phyloP scores from a whole-genome alignment of 2,329 filamentous ascomycete species.

The Leptodontidium sp. region DNA sequence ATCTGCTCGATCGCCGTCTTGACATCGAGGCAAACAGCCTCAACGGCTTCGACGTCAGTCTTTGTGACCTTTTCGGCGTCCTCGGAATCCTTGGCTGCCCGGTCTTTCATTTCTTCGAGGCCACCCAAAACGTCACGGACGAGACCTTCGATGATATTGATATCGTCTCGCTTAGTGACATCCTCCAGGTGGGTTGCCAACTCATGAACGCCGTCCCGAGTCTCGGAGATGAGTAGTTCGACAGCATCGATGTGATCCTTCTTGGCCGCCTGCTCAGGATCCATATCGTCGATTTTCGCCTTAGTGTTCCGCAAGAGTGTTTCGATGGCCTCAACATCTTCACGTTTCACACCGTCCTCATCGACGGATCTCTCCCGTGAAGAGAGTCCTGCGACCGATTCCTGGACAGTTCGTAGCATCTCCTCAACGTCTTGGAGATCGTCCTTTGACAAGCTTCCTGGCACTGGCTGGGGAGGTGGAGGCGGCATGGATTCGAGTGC shows the following conservation, averaged over 20 bases:
- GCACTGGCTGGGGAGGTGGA: constrained; percentile 50
- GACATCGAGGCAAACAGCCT: constrained; percentile 83
- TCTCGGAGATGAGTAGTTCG: constrained; percentile 71
- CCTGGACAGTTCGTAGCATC: constrained; percentile 63
- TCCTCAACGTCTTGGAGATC: constrained; percentile 65
- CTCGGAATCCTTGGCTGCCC: constrained; percentile 51
- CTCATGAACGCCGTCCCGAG: constrained; percentile 74
- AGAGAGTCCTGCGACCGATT: constrained; percentile 61
- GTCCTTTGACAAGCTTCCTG: constrained; percentile 56
- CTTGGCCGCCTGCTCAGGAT: constrained; percentile 73
- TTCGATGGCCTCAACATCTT: constrained; percentile 91
- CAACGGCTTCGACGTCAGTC: constrained; percentile 81
- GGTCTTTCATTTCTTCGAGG: constrained; percentile 75
- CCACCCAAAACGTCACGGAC: constrained; percentile 78
- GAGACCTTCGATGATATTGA: constrained; percentile 78
- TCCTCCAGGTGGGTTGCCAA: constrained; percentile 73
- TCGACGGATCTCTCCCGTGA: constrained; percentile 49
- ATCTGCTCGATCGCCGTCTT: constrained; percentile 81
- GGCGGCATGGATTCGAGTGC: constrained; percentile 68
- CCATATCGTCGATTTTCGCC: constrained; percentile 83
- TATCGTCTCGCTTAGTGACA: constrained; percentile 79
- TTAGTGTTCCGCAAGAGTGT: constrained; percentile 91
- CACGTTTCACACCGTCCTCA: constrained; percentile 69
- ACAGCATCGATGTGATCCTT: constrained; percentile 67
- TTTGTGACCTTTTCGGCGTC: constrained; percentile 74